Conservation (phyloP, 768 basidiomycete species). For the Suillus fuscotomentosus region DNA sequence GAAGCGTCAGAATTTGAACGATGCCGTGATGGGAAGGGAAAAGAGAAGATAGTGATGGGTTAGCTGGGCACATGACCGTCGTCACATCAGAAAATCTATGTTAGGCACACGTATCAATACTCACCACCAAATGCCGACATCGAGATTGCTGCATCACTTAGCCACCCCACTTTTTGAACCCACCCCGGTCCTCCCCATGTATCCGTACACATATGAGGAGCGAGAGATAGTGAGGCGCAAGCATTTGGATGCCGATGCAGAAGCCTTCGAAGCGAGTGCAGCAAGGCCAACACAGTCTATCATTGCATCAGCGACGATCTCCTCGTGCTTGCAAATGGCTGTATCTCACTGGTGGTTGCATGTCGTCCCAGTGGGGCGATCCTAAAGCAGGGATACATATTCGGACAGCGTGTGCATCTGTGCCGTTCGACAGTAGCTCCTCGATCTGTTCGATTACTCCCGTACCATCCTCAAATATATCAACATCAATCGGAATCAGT, state of each 20-base stretch:
- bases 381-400: slow-evolving; percentile 65
- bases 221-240: slow-evolving; percentile 68
- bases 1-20: slow-evolving; percentile 73
- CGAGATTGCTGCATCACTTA: slow-evolving; percentile 71
- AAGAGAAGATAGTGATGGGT: slow-evolving; percentile 68
- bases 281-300: slow-evolving; percentile 65
- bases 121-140: slow-evolving; percentile 79
- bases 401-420: slow-evolving; percentile 40
- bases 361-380: slow-evolving; percentile 69
- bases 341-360: slow-evolving; percentile 47
- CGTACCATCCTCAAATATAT: slow-evolving; percentile 12
- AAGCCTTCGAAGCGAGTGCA: slow-evolving; percentile 62
- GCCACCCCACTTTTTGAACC: slow-evolving; percentile 78
- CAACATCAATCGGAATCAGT: slow-evolving; percentile 32
- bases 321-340: neutral
- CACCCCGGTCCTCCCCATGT: slow-evolving; percentile 65
- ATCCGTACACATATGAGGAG: slow-evolving; percentile 60
- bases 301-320: neutral
- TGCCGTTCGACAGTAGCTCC: slow-evolving; percentile 16
- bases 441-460: slow-evolving; percentile 32
- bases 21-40: slow-evolving; percentile 90
- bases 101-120: slow-evolving; percentile 19
- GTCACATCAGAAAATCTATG: slow-evolving; percentile 7
- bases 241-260: slow-evolving; percentile 56
- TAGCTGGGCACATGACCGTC: slow-evolving; percentile 42